A percentile compares a stretch with the other conserved stretches of the same genome.
Evolutionary conservation across 805 yeast genomes (phyloP).

Genomic region (Suhomyces prunicola): DNA sequence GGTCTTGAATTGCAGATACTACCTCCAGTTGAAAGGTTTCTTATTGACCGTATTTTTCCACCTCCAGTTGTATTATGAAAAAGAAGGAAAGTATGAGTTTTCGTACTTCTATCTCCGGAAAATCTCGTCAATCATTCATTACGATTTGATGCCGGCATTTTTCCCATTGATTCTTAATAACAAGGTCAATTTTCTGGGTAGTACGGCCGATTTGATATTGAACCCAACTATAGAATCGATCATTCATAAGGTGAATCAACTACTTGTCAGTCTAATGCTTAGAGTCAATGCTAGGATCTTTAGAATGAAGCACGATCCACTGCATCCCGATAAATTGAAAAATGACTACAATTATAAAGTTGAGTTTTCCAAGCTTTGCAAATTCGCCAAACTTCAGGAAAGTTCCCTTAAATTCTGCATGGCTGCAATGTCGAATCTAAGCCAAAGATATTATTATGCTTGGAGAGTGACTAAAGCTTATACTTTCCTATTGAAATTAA

Average conservation of each 20-base stretch:
- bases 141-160: conserved; percentile 32
- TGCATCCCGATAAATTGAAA: conserved; percentile 19
- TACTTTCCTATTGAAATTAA: conserved; percentile 34
- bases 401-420: conserved; percentile 17
- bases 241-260: conserved; percentile 28
- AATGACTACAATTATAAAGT: conserved; percentile 16
- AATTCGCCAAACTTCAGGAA: conserved; percentile 23
- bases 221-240: conserved; percentile 34
- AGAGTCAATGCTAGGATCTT: conserved; percentile 23
- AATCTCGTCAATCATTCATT: conserved; percentile 17
- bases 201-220: conserved; percentile 38
- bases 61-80: conserved; percentile 41
- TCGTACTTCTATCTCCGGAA: conserved; percentile 36
- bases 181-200: conserved; percentile 34
- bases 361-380: conserved; percentile 20
- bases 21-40: conserved; percentile 17
- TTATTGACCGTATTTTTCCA: conserved; percentile 27
- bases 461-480: conserved; percentile 65
- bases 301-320: conserved; percentile 14
- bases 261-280: conserved; percentile 21
- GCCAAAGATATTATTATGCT: conserved; percentile 61
- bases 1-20: conserved; percentile 13
- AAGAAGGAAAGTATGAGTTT: conserved; percentile 19
- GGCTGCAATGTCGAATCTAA: conserved; percentile 32
- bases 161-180: conserved; percentile 30